Percentiles rank a stretch among this genome's conserved stretches.
Conservation (phyloP, 352 stramenopile species). For the Globisporangium camurandrum region DNA sequence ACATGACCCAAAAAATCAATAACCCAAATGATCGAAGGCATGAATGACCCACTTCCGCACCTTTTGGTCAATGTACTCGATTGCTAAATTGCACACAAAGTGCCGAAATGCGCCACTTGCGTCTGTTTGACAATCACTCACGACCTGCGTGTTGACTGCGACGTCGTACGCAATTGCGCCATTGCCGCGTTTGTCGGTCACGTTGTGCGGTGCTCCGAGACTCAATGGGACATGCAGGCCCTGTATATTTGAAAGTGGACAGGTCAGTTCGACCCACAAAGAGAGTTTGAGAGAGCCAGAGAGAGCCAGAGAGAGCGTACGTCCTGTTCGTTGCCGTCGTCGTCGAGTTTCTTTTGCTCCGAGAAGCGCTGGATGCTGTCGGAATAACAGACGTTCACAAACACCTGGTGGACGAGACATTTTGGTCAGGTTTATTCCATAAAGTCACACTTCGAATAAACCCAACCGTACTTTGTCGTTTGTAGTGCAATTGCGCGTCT, state of each 20-base stretch:
- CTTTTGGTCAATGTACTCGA: slow-evolving; percentile 82
- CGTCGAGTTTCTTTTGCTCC: slow-evolving; percentile 69
- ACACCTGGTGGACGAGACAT: too few relatives aligned
- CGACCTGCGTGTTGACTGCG: slow-evolving; percentile 68
- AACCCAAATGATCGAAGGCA: too few relatives aligned
- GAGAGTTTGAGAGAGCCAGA: background rate
- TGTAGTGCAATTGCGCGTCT: slow-evolving; percentile 48
- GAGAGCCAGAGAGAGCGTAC: slow-evolving; percentile 12
- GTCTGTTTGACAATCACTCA: slow-evolving; percentile 56
- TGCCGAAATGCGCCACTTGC: slow-evolving; percentile 65
- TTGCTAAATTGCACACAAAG: slow-evolving; percentile 76
- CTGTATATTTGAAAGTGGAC: slow-evolving; percentile 13
- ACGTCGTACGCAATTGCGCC: slow-evolving; percentile 68
- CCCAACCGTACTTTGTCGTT: slow-evolving; percentile 55
- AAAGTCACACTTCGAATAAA: too few relatives aligned
- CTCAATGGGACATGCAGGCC: slow-evolving; percentile 73
- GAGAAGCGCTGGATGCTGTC: slow-evolving; percentile 72
- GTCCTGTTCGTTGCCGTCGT: slow-evolving; percentile 68
- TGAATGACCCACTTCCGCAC: too few relatives aligned
- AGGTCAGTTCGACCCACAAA: too few relatives aligned
- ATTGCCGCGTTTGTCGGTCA: slow-evolving; percentile 64
- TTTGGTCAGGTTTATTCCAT: too few relatives aligned
- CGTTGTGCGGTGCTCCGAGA: slow-evolving; percentile 56
- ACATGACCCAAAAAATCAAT: too few relatives aligned
- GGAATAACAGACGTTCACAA: slow-evolving; percentile 71